Evolutionary conservation across 495 filamentous ascomycete genomes (phyloP).

Genomic region (Aspergillus campestris): DNA sequence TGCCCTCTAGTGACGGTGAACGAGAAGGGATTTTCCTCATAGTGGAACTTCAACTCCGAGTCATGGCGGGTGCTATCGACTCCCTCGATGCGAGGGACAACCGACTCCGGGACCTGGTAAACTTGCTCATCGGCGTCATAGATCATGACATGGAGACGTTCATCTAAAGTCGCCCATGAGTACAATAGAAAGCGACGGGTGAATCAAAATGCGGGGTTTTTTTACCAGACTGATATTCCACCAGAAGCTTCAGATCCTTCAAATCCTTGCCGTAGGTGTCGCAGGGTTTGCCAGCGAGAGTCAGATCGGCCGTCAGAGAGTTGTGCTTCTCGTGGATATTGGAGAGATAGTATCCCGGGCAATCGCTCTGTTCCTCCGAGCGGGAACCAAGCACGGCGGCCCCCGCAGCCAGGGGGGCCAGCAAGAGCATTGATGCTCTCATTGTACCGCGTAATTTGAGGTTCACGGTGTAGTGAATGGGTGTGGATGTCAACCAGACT

Average conservation of each 20-base stretch:
- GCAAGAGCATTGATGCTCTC: constrained; percentile 19
- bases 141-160: constrained; percentile 76
- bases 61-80: constrained; percentile 15
- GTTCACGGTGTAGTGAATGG: background rate
- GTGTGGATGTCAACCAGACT: background rate
- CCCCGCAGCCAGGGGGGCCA: constrained; percentile 23
- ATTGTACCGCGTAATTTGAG: constrained; percentile 8
- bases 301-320: constrained; percentile 49
- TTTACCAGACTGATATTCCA: constrained; percentile 69
- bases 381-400: constrained; percentile 22
- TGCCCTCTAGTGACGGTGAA: constrained; percentile 58
- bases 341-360: constrained; percentile 65
- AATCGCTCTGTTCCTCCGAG: constrained; percentile 21
- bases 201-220: constrained; percentile 1
- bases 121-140: constrained; percentile 63
- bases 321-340: constrained; percentile 46
- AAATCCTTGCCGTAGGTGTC: constrained; percentile 66
- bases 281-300: constrained; percentile 57
- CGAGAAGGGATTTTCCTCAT: constrained; percentile 60
- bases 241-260: constrained; percentile 53
- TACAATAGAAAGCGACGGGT: background rate
- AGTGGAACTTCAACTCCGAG: constrained; percentile 52
- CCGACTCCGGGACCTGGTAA: constrained; percentile 70
- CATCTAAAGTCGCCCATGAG: constrained; percentile 35
- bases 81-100: constrained; percentile 53